Conservation (phyloP, 225 moss, liverwort and hornwort species). For the Marchantia polymorpha region DNA sequence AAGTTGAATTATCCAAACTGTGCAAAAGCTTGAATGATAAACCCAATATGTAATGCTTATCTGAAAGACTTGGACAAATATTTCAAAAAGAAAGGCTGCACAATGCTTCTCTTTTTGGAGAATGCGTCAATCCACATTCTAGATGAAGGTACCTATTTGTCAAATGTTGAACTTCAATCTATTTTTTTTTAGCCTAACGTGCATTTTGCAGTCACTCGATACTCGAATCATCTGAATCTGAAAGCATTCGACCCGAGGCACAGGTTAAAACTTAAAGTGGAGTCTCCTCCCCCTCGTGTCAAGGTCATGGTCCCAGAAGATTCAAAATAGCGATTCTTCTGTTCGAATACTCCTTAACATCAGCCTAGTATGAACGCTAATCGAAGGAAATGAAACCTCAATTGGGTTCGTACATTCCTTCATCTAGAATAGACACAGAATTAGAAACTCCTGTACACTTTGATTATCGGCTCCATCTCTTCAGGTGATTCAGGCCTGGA, state of each 20-base stretch:
- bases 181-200: no score
- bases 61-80: no score
- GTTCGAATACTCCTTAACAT: background rate
- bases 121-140: no score
- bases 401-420: conserved; percentile 6
- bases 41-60: no score
- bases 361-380: background rate
- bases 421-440: background rate
- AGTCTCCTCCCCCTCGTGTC: background rate
- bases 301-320: background rate
- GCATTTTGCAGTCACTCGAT: conserved; percentile 81
- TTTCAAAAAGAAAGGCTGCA: no score
- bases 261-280: conserved; percentile 4
- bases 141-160: no score
- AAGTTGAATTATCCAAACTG: no score
- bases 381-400: background rate
- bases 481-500: background rate
- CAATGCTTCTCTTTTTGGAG: no score
- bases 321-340: background rate
- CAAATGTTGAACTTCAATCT: no score
- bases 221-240: no score
- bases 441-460: conserved; percentile 7
- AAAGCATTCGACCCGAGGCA: conserved; percentile 26
- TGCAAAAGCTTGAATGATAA: no score
- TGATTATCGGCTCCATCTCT: background rate